These are phyloP conservation scores for Scytalidium lignicola DNA, from an alignment of 2,329 filamentous ascomycete genomes.

Conservation along the genomic window DNA sequence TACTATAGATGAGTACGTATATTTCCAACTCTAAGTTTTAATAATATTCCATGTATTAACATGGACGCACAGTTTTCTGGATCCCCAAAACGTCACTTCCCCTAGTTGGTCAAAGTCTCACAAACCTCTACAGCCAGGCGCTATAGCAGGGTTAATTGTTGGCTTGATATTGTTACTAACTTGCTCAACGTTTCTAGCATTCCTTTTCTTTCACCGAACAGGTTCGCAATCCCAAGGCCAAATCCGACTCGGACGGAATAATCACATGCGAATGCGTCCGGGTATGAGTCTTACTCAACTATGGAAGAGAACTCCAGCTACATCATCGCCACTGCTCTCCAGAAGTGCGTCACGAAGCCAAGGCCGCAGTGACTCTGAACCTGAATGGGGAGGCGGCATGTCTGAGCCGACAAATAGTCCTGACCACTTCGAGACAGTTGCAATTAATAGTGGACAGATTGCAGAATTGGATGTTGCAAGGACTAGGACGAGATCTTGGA, in stretches of 20 bases:
- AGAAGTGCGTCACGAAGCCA: too few relatives aligned
- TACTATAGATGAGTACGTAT: slow-evolving; percentile 51
- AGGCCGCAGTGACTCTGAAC: too few relatives aligned
- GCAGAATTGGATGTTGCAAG: neutral
- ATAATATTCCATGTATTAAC: neutral
- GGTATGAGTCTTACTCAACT: too few relatives aligned
- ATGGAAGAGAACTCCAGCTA: too few relatives aligned
- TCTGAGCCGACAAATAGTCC: too few relatives aligned
- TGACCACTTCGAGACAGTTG: neutral
- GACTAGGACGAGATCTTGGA: neutral
- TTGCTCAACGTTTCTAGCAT: neutral
- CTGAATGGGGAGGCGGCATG: too few relatives aligned
- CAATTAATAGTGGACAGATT: neutral
- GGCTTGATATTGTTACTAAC: neutral
- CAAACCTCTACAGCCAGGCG: neutral
- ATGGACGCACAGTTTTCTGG: neutral
- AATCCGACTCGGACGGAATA: neutral
- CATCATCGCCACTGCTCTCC: too few relatives aligned
- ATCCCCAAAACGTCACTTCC: neutral
- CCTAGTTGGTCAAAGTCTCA: neutral
- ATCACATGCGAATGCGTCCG: too few relatives aligned
- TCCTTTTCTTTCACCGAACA: neutral
- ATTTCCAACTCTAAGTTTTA: neutral
- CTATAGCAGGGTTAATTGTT: neutral
- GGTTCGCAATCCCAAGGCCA: neutral